Percentiles rank a stretch among this genome's conserved stretches.
These are phyloP conservation scores for Chloris gayana DNA, from an alignment of 176 grass and related monocot species.

Conservation along the genomic window DNA sequence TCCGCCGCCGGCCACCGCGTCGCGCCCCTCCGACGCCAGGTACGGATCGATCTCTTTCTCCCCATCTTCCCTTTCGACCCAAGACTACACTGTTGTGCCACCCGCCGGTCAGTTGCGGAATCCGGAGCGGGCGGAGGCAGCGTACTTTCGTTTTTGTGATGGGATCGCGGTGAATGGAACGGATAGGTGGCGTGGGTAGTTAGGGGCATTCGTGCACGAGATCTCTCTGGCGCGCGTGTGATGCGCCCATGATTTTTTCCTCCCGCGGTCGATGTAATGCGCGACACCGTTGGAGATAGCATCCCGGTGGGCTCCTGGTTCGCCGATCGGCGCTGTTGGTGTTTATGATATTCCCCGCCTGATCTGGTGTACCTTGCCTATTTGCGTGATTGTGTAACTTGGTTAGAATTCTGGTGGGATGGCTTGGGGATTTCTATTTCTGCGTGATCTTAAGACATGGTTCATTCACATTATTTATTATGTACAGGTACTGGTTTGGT, in stretches of 20 bases:
- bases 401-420: background rate
- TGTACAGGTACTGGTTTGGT: too few relatives aligned
- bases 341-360: background rate
- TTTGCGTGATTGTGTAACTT: background rate
- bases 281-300: background rate
- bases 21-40: constrained; percentile 30
- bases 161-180: background rate
- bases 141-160: background rate
- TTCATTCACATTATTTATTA: background rate
- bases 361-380: background rate
- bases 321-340: background rate
- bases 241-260: background rate
- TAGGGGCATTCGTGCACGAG: background rate
- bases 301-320: background rate
- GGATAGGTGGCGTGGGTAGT: background rate
- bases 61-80: background rate
- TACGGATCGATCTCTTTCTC: background rate
- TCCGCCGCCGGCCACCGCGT: constrained; percentile 38
- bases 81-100: background rate
- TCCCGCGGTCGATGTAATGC: background rate
- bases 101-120: background rate
- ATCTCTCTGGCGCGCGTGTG: background rate
- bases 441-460: background rate
- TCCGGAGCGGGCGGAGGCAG: background rate
- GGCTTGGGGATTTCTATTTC: background rate